Base-by-base conservation (phyloP, 257 asterid species). In the Nicotiana tabacum region DNA sequence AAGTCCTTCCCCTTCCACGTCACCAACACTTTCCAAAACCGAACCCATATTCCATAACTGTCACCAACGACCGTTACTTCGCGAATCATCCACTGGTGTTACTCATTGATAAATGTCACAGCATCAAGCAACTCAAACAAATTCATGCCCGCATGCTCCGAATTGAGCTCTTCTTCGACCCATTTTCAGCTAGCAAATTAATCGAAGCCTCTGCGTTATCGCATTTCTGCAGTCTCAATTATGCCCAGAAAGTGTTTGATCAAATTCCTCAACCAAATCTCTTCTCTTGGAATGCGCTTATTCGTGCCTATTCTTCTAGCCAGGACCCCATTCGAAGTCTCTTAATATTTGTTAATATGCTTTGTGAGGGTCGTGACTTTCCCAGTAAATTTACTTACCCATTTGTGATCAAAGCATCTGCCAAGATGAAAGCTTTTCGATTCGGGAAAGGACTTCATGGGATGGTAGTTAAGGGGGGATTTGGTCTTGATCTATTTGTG, bases 131-230 rank as follows among this genome's bases (percentile, higher is more conserved):
- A 21, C 95, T 93, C 82, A 93, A 90, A 85, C 91, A 90, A 86
- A 88, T 95, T 64, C 98, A 95, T 77, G 93, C 95, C 13, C 92
- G 84, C 13, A 91, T 95, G 97, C 95, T 93, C 10, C 93, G 96
- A 2, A 37, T 78, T 15, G 98, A 96, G 33, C 90, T 95, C 4
- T 90, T 93, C 30, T 77, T 18, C 77, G 98, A 95, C 66, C 94
- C 94, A 3, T 93, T 89, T 83, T 87, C 95, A 70, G 91, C 92
- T 69, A 92, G 97, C 88, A 95, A 93, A 69, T 94, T 95, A 81
- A 87, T 95, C 21, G 91, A 92, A 21, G 87, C 88, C 3, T 43
- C 88, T 1, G 88, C 93, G 8, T 77, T 91, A 0, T 91, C 95
- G 1, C 78, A 87, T n/a, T 82, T 90, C 84, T 90, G 95, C 77